phyloP scores from a whole-genome alignment of 2,329 filamentous ascomycete genomes.

The Diaporthe velutina region DNA sequence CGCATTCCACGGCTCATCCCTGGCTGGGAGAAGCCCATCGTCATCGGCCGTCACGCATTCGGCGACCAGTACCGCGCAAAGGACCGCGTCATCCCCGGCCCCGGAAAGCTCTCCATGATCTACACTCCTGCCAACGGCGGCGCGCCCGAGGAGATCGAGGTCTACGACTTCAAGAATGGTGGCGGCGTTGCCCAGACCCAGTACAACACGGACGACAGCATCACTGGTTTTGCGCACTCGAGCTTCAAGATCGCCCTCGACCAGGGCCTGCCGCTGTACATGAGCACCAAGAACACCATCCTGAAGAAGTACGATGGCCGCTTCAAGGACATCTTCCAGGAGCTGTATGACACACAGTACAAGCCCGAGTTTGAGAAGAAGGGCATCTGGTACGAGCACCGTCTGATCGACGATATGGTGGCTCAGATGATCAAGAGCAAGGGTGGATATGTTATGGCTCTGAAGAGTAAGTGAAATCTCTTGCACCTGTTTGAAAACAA shows the following conservation, averaged over 20 bases:
- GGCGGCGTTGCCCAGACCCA: slow-evolving; percentile 94
- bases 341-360: slow-evolving; percentile 91
- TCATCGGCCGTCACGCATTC: slow-evolving; percentile 98
- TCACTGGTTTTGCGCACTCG: slow-evolving; percentile 93
- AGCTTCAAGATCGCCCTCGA: slow-evolving; percentile 94
- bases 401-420: slow-evolving; percentile 99
- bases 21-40: slow-evolving; percentile 99
- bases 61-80: slow-evolving; percentile 99
- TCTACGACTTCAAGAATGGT: slow-evolving; percentile 88
- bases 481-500: slow-evolving; percentile 32
- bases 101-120: slow-evolving; percentile 93
- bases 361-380: slow-evolving; percentile 90
- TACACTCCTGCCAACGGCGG: slow-evolving; percentile 84
- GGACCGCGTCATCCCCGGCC: slow-evolving; percentile 85
- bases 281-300: slow-evolving; percentile 99
- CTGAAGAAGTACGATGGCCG: slow-evolving; percentile 98
- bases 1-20: slow-evolving; percentile 93
- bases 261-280: slow-evolving; percentile 94
- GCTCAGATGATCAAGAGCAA: slow-evolving; percentile 99
- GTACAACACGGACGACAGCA: slow-evolving; percentile 98
- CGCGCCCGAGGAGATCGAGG: slow-evolving; percentile 86
- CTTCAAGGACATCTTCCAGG: slow-evolving; percentile 99
- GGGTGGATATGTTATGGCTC: slow-evolving; percentile 95
- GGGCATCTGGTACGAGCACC: slow-evolving; percentile 99
- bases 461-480: slow-evolving; percentile 82